Conservation (phyloP, 148 eudicot genomes). For the Rheum nobile region DNA sequence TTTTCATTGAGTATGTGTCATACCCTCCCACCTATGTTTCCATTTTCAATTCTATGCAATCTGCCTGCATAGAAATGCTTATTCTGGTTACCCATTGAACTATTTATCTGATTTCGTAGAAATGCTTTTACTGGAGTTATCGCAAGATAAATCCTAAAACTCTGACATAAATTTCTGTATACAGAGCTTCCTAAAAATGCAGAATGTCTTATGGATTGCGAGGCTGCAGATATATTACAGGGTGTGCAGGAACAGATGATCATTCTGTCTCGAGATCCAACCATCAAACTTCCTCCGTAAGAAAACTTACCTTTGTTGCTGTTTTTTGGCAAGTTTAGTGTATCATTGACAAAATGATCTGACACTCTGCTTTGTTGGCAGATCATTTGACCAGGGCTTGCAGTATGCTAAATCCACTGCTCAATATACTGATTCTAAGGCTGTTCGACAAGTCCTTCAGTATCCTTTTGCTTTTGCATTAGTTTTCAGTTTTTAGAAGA, state of each 20-base stretch:
- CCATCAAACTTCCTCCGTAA: slow-evolving; percentile 73
- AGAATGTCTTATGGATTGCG: slow-evolving; percentile 77
- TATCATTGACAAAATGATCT: slow-evolving; percentile 11
- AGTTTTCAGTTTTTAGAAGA: neutral
- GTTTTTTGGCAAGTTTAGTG: neutral
- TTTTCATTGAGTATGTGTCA: neutral
- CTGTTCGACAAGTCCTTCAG: slow-evolving; percentile 56
- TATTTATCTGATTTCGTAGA: neutral
- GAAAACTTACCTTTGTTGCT: slow-evolving; percentile 15
- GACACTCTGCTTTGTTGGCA: slow-evolving; percentile 20
- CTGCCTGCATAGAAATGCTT: neutral
- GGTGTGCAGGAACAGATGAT: slow-evolving; percentile 85
- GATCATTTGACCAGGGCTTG: slow-evolving; percentile 75
- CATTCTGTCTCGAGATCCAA: slow-evolving; percentile 76
- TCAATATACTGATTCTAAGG: slow-evolving; percentile 34
- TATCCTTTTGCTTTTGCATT: slow-evolving; percentile 43
- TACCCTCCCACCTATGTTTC: neutral
- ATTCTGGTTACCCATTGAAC: neutral
- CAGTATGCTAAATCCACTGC: slow-evolving; percentile 54
- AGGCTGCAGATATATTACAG: slow-evolving; percentile 75
- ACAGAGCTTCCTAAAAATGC: slow-evolving; percentile 67
- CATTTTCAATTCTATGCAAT: neutral
- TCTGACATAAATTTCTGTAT: neutral
- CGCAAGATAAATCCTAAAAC: neutral
- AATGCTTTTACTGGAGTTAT: neutral